A percentile compares a stretch with the other conserved stretches of the same genome.
These are phyloP conservation scores for Syzygium oleosum DNA, from an alignment of 345 rosid species.

Conservation along the genomic window DNA sequence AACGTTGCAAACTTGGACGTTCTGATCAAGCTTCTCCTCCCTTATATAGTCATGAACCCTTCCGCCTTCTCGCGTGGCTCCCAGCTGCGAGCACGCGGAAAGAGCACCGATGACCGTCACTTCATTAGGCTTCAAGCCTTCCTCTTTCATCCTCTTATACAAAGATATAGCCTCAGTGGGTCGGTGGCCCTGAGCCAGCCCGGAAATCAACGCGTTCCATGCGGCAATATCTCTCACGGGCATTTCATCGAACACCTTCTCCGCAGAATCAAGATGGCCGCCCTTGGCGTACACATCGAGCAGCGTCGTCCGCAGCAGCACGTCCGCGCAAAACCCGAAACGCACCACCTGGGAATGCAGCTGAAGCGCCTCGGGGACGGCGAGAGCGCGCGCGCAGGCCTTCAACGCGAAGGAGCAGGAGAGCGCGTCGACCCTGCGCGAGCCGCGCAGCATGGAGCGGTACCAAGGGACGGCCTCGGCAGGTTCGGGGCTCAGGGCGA, in stretches of 20 bases:
- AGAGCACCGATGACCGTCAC: constrained; percentile 71
- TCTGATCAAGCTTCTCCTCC: constrained; percentile 43
- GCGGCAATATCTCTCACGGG: constrained; percentile 54
- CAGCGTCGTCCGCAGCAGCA: constrained; percentile 68
- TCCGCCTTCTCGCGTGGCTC: constrained; percentile 61
- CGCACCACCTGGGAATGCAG: constrained; percentile 47
- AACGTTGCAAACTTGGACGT: constrained; percentile 59
- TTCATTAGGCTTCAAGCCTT: constrained; percentile 48
- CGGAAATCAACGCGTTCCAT: constrained; percentile 82
- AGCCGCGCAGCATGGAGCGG: constrained; percentile 31
- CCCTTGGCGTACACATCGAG: constrained; percentile 59
- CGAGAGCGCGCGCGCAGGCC: constrained; percentile 69
- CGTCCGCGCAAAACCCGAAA: constrained; percentile 54
- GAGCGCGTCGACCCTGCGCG: constrained; percentile 55
- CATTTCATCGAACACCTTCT: constrained; percentile 75
- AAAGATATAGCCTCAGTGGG: constrained; percentile 57
- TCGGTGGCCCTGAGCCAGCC: constrained; percentile 53
- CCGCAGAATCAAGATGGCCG: constrained; percentile 40
- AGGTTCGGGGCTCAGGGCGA: constrained; percentile 45
- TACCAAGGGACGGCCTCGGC: constrained; percentile 47
- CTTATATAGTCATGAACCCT: constrained; percentile 35
- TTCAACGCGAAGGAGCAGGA: constrained; percentile 74
- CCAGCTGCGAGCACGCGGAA: constrained; percentile 71
- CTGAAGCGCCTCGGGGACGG: constrained; percentile 34
- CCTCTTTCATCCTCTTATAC: constrained; percentile 46